Conservation (phyloP, 192 early-diverging fungal genomes). For the Linnemannia hyalina region DNA sequence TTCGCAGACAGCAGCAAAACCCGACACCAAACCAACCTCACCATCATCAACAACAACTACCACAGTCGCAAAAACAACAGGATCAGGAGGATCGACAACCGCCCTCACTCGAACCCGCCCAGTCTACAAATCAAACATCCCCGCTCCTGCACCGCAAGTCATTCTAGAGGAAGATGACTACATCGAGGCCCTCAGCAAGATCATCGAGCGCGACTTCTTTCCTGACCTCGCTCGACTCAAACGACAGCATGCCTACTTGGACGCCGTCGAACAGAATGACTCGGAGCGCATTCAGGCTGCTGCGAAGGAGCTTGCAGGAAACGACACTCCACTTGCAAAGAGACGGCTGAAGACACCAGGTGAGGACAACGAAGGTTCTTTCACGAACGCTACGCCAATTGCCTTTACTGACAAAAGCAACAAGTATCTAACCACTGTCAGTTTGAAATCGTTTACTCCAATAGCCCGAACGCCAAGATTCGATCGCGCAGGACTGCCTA, state of each 20-base stretch:
- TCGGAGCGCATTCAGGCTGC: conserved; percentile 41
- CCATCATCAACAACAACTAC: background rate
- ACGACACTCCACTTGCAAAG: conserved; percentile 45
- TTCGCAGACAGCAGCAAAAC: background rate
- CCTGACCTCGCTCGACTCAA: conserved; percentile 76
- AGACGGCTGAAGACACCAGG: conserved; percentile 52
- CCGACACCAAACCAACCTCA: background rate
- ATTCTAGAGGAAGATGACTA: conserved; percentile 87
- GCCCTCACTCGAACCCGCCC: conserved; percentile 9
- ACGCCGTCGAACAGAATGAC: conserved; percentile 55
- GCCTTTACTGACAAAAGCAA: background rate
- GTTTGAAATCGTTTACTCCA: background rate
- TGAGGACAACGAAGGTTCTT: background rate
- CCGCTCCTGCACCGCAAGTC: conserved; percentile 32
- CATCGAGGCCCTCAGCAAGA: conserved; percentile 76
- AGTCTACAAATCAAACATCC: conserved; percentile 48
- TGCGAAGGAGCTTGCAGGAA: conserved; percentile 48
- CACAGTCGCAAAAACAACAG: background rate
- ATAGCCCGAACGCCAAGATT: conserved; percentile 38
- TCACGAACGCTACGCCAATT: background rate
- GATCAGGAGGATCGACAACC: background rate
- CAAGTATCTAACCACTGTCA: background rate
- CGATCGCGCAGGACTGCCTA: conserved; percentile 14
- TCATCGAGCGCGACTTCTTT: conserved; percentile 89
- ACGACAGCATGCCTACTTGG: conserved; percentile 62